Percentiles rank a stretch among this genome's conserved stretches.
phyloP scores from a whole-genome alignment of 257 asterid genomes.

The Schizonepeta tenuifolia region DNA sequence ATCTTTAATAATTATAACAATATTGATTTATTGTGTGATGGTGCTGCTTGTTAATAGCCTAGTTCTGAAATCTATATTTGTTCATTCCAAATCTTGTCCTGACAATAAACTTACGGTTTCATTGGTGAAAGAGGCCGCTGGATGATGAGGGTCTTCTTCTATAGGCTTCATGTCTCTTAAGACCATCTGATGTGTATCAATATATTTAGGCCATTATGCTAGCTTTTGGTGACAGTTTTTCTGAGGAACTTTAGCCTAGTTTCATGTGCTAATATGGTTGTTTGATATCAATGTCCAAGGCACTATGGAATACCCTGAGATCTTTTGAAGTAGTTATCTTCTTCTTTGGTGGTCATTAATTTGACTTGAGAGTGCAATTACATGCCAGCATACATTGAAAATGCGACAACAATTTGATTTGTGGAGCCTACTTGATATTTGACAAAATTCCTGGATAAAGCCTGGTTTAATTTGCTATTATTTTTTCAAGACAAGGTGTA shows the following conservation, averaged over 20 bases:
- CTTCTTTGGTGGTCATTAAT: no score
- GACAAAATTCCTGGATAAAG: neutral
- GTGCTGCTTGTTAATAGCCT: conserved; percentile 1
- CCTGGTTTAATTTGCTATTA: neutral
- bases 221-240: conserved; percentile 4
- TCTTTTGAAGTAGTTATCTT: no score
- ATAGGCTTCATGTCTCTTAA: neutral
- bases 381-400: no score
- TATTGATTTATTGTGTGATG: conserved; percentile 2
- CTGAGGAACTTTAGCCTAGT: neutral
- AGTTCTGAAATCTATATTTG: neutral
- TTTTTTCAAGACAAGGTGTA: neutral
- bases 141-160: conserved; percentile 20
- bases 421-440: neutral
- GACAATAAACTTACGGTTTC: neutral
- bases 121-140: neutral
- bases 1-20: neutral
- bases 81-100: neutral
- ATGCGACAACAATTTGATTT: neutral
- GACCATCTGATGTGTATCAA: conserved; percentile 7
- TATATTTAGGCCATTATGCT: neutral
- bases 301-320: neutral
- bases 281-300: neutral
- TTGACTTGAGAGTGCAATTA: no score
- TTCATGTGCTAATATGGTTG: neutral